These are phyloP conservation scores for Kwoniella dejecticola DNA, from an alignment of 768 basidiomycete species.

Conservation along the genomic window DNA sequence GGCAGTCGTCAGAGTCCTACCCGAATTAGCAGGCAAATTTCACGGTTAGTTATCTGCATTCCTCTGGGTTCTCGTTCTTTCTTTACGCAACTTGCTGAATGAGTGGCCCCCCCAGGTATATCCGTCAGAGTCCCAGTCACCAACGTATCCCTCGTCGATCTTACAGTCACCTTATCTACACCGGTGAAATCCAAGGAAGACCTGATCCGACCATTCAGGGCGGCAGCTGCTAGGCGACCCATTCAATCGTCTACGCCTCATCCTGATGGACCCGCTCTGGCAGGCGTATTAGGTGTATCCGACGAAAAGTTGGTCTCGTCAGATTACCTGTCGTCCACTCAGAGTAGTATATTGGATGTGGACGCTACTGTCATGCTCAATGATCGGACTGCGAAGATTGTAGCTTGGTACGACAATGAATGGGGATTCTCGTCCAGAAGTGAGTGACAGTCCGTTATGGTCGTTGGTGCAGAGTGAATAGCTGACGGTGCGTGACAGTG, in stretches of 20 bases:
- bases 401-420: conserved; percentile 56
- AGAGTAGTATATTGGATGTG: conserved; percentile 50
- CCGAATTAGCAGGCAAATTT: conserved; percentile 55
- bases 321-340: conserved; percentile 50
- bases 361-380: conserved; percentile 51
- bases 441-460: conserved; percentile 14
- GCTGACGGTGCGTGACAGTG: conserved; percentile 26
- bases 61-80: too few relatives aligned
- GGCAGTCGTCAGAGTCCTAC: conserved; percentile 55
- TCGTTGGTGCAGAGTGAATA: too few relatives aligned
- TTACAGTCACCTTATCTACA: conserved; percentile 50
- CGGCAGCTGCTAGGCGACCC: conserved; percentile 29
- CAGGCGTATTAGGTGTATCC: conserved; percentile 49
- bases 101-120: conserved; percentile 44
- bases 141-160: conserved; percentile 56
- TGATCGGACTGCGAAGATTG: conserved; percentile 49
- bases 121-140: conserved; percentile 56
- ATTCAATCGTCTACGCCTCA: conserved; percentile 24
- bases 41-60: conserved; percentile 53
- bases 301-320: conserved; percentile 56
- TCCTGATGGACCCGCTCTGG: conserved; percentile 27
- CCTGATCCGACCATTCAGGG: conserved; percentile 50
- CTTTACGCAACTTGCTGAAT: background rate
- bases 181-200: conserved; percentile 50
- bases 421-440: conserved; percentile 44